A percentile compares a stretch with the other conserved stretches of the same genome.
phyloP scores from a whole-genome alignment of 2,329 filamentous ascomycete species.

The Aspergillus tubingensis region DNA sequence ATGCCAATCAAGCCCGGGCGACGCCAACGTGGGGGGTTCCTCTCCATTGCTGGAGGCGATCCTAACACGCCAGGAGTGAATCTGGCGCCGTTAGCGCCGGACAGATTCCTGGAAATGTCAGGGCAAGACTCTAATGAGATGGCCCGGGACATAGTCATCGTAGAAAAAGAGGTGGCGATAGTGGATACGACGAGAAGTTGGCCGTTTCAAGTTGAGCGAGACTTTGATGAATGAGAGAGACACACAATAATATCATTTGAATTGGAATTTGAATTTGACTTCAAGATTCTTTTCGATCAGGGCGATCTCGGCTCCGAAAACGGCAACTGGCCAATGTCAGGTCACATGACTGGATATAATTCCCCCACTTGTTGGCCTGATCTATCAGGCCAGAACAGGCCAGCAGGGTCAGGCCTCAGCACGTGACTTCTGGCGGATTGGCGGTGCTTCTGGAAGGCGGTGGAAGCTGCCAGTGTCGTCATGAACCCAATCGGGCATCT shows the following conservation, averaged over 20 bases:
- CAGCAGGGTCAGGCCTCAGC: neutral
- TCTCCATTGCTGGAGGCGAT: neutral
- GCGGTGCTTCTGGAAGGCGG: slow-evolving; percentile 39
- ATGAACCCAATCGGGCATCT: slow-evolving; percentile 26
- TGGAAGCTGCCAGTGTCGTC: slow-evolving; percentile 36
- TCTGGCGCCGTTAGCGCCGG: neutral
- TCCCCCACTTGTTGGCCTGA: neutral
- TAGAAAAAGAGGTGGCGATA: neutral
- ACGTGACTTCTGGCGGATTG: slow-evolving; percentile 16
- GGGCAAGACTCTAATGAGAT: neutral
- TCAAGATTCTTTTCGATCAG: no score
- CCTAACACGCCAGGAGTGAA: neutral
- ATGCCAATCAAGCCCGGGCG: slow-evolving; percentile 5
- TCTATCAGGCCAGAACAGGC: neutral
- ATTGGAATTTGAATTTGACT: no score
- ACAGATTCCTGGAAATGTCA: neutral
- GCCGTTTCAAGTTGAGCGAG: neutral
- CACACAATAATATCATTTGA: no score
- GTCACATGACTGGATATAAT: neutral
- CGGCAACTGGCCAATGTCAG: neutral
- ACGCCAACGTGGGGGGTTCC: slow-evolving; percentile 1
- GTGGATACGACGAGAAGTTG: neutral
- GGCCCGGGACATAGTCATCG: no score
- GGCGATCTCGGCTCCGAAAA: neutral
- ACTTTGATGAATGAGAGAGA: no score